These are phyloP conservation scores for Lactarius sanguifluus DNA, from an alignment of 768 basidiomycete species.

Conservation along the genomic window DNA sequence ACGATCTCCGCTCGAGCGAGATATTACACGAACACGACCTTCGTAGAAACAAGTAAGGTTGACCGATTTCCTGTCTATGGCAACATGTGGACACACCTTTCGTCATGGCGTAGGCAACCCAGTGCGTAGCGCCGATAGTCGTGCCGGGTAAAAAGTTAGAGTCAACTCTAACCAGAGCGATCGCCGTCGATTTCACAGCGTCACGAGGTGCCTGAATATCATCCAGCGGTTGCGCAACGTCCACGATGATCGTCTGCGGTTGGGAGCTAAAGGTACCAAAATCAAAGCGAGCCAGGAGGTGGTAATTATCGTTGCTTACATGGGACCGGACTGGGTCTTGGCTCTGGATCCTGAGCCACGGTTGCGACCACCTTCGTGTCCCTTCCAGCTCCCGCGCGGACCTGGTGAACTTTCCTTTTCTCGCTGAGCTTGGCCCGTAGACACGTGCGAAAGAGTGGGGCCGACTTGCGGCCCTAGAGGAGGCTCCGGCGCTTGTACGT, in stretches of 20 bases:
- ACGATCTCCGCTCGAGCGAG: conserved; percentile 83
- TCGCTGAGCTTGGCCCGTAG: conserved; percentile 36
- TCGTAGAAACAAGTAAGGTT: conserved; percentile 4
- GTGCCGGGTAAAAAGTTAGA: conserved; percentile 80
- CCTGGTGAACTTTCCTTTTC: conserved; percentile 75
- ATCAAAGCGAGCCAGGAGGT: not conserved
- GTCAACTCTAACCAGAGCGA: conserved; percentile 85
- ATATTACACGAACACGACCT: conserved; percentile 87
- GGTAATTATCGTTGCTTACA: conserved; percentile 39
- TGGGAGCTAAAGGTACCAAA: conserved; percentile 45
- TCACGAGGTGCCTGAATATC: conserved; percentile 77
- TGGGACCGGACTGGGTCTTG: conserved; percentile 55
- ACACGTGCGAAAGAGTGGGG: conserved; percentile 38
- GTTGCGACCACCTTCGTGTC: conserved; percentile 39
- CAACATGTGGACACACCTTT: conserved; percentile 47
- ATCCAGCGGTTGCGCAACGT: conserved; percentile 69
- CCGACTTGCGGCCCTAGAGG: conserved; percentile 41
- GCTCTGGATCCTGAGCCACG: conserved; percentile 45
- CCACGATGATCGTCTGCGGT: conserved; percentile 68
- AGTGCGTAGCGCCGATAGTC: conserved; percentile 87
- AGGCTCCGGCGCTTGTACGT: conserved; percentile 51
- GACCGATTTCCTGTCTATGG: not conserved
- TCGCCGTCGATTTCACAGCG: conserved; percentile 84
- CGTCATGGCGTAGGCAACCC: conserved; percentile 93
- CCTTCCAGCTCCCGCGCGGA: conserved; percentile 48